Conservation (phyloP, 148 eudicot genomes). For the Heliosperma pusillum region DNA sequence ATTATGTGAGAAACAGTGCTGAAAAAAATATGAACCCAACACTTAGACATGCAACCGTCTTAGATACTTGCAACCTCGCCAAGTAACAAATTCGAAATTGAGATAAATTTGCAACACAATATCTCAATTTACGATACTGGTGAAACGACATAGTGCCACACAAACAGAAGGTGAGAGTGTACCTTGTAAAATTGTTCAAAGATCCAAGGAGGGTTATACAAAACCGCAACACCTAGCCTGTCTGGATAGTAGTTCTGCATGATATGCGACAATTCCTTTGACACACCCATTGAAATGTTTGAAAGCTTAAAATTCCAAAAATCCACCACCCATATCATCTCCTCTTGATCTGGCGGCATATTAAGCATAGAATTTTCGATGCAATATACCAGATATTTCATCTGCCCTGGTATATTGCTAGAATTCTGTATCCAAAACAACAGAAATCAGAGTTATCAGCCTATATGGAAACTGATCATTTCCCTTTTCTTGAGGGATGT, state of each 20-base stretch:
- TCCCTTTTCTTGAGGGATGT: too few species aligned
- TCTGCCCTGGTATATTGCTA: slow-evolving; percentile 56
- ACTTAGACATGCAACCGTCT: too few species aligned
- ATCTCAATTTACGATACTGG: too few species aligned
- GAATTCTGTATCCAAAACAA: slow-evolving; percentile 55
- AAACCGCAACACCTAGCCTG: slow-evolving; percentile 71
- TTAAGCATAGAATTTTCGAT: slow-evolving; percentile 82
- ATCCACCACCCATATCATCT: slow-evolving; percentile 89
- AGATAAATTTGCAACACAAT: too few species aligned
- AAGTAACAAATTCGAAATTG: too few species aligned
- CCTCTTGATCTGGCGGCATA: slow-evolving; percentile 69
- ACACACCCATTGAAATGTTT: slow-evolving; percentile 52
- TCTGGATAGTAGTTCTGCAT: slow-evolving; percentile 81
- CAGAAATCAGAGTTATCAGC: slow-evolving; percentile 6
- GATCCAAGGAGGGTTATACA: slow-evolving; percentile 75
- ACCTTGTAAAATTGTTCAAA: slow-evolving; percentile 87
- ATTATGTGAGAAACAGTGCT: background rate
- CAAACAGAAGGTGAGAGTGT: background rate
- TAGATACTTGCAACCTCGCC: too few species aligned
- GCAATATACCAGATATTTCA: slow-evolving; percentile 70
- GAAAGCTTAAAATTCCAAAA: slow-evolving; percentile 66
- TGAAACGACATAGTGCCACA: too few species aligned
- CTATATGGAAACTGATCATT: too few species aligned
- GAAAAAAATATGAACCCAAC: too few species aligned
- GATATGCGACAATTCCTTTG: slow-evolving; percentile 75